Conservation (phyloP, 2,329 filamentous ascomycete genomes). For the Verticillium zaregamsianum region DNA sequence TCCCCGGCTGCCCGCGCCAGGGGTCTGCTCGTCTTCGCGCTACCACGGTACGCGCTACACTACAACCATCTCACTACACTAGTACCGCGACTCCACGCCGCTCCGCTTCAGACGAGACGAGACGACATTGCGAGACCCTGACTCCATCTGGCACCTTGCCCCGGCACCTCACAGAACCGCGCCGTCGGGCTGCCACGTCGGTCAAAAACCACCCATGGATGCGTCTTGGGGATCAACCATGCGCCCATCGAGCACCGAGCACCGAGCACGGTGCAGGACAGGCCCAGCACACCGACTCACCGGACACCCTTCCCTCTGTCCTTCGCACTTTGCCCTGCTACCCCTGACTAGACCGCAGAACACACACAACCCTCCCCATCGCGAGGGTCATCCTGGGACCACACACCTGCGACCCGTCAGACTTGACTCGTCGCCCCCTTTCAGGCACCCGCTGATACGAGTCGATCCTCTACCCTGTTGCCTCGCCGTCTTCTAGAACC, state of each 20-base stretch:
- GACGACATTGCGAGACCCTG: background rate
- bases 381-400: background rate
- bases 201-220: background rate
- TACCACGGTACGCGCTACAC: background rate
- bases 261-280: background rate
- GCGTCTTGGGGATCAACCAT: background rate
- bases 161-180: background rate
- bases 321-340: background rate
- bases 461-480: background rate
- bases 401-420: background rate
- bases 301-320: background rate
- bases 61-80: background rate
- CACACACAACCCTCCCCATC: background rate
- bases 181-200: background rate
- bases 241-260: background rate
- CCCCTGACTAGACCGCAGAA: background rate
- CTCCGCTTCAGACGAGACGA: background rate
- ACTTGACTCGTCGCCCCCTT: background rate
- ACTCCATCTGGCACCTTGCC: background rate
- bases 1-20: conserved; percentile 1
- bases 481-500: background rate
- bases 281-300: background rate
- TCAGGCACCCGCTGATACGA: background rate
- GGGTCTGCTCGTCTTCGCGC: background rate
- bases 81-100: background rate